Evolutionary conservation across 2,329 filamentous ascomycete genomes (phyloP).

Genomic region (Talaromyces atroroseus): DNA sequence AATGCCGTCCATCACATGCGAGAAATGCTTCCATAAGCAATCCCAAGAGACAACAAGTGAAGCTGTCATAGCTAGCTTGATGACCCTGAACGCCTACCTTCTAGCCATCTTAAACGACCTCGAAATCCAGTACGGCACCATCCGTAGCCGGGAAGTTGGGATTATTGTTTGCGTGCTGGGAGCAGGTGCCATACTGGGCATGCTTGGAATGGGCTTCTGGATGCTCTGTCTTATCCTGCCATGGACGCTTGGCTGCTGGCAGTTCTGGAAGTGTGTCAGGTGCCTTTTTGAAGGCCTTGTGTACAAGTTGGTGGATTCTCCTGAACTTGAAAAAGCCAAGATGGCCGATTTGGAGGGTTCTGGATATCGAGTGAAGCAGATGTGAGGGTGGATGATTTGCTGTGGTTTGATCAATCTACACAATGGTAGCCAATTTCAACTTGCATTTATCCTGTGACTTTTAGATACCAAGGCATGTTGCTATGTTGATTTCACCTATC

Average conservation of each 20-base stretch:
- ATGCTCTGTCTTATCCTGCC: not conserved
- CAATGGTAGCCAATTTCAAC: too few relatives aligned
- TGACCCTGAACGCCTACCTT: not conserved
- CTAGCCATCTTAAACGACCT: conserved; percentile 6
- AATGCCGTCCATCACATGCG: conserved; percentile 7
- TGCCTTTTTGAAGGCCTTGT: not conserved
- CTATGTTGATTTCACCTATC: not conserved
- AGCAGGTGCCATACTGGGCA: not conserved
- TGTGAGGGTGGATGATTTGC: not conserved
- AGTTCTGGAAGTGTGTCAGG: not conserved
- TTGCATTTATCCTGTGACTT: not conserved
- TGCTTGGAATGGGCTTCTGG: not conserved
- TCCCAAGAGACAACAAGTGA: conserved; percentile 5
- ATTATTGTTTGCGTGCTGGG: not conserved
- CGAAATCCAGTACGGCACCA: not conserved
- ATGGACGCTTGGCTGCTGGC: conserved; percentile 4
- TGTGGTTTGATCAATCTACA: too few relatives aligned
- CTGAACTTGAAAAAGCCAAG: not conserved
- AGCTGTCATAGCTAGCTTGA: conserved; percentile 2
- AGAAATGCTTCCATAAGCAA: conserved; percentile 9
- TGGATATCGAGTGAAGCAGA: not conserved
- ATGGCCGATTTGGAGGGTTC: not conserved
- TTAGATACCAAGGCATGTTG: not conserved
- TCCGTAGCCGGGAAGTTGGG: not conserved
- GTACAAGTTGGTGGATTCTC: not conserved